These are phyloP conservation scores for Fusarium mexicanum DNA, from an alignment of 2,329 filamentous ascomycete species.

Conservation along the genomic window DNA sequence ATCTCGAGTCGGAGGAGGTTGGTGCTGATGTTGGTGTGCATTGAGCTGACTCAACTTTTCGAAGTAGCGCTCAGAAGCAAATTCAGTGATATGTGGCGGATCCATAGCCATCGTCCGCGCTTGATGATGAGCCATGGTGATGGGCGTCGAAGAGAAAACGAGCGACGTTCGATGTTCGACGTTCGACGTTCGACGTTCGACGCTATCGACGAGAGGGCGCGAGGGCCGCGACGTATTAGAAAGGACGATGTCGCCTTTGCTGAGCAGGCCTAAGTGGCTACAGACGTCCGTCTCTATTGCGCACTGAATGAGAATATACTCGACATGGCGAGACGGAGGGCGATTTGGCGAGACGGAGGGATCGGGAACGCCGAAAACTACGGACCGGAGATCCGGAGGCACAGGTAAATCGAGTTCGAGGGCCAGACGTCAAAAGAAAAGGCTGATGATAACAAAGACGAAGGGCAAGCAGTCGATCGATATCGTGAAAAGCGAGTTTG, in stretches of 20 bases:
- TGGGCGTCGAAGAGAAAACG: slow-evolving; percentile 31
- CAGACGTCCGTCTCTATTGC: slow-evolving; percentile 49
- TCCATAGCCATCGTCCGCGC: slow-evolving; percentile 60
- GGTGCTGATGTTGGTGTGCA: slow-evolving; percentile 57
- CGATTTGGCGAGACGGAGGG: slow-evolving; percentile 22
- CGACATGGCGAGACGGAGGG: slow-evolving; percentile 44
- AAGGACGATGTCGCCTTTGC: slow-evolving; percentile 35
- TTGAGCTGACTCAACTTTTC: slow-evolving; percentile 67
- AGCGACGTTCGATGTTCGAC: slow-evolving; percentile 8
- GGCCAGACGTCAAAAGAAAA: neutral
- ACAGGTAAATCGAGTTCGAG: slow-evolving; percentile 4
- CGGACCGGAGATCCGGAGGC: neutral
- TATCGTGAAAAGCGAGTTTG: slow-evolving; percentile 37
- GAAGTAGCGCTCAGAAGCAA: slow-evolving; percentile 72
- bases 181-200: neutral
- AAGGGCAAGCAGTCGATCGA: slow-evolving; percentile 14
- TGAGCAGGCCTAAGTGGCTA: slow-evolving; percentile 44
- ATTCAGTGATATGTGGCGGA: slow-evolving; percentile 71
- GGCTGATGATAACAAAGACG: neutral
- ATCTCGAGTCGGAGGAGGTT: slow-evolving; percentile 34
- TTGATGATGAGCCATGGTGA: slow-evolving; percentile 48
- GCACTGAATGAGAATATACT: slow-evolving; percentile 39
- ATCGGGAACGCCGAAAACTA: slow-evolving; percentile 27
- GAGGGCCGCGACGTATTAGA: slow-evolving; percentile 4
- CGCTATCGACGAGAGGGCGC: slow-evolving; percentile 3